Conservation (phyloP, 768 basidiomycete species). For the Tylopilus balloui region DNA sequence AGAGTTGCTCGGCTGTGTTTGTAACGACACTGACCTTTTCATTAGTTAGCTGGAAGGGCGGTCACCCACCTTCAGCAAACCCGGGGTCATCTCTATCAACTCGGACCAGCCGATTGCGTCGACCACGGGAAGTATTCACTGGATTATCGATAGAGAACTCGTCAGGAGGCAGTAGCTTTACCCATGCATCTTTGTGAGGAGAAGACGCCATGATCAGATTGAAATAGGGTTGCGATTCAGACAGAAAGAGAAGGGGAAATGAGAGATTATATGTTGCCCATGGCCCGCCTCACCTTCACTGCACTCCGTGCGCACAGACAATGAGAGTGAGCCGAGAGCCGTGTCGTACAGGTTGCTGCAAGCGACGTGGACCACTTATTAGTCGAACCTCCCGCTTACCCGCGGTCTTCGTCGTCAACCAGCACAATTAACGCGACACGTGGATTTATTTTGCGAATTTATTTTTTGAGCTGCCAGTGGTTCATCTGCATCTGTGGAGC, state of each 20-base stretch:
- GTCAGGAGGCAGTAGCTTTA: constrained; percentile 28
- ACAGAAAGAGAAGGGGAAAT: background rate
- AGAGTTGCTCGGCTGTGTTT: constrained; percentile 44
- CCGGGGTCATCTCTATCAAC: constrained; percentile 34
- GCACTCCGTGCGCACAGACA: constrained; percentile 20
- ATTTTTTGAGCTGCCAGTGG: background rate
- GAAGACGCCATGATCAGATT: constrained; percentile 16
- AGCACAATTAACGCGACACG: constrained; percentile 9
- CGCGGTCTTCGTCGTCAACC: constrained; percentile 12
- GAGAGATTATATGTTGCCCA: constrained; percentile 20
- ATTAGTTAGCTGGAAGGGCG: background rate
- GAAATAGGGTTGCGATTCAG: background rate
- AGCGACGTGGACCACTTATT: constrained; percentile 17
- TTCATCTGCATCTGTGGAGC: background rate
- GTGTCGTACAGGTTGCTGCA: constrained; percentile 9
- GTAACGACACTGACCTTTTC: background rate
- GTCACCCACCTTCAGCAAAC: constrained; percentile 40
- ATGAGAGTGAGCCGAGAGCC: constrained; percentile 2
- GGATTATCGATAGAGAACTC: constrained; percentile 40
- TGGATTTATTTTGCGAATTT: constrained; percentile 5
- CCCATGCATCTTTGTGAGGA: constrained; percentile 24
- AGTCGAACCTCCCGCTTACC: constrained; percentile 3
- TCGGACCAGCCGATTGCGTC: constrained; percentile 40
- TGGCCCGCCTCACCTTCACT: constrained; percentile 20
- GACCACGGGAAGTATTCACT: constrained; percentile 34